A percentile compares a stretch with the other conserved stretches of the same genome.
These are phyloP conservation scores for Cyathus striatus DNA, from an alignment of 768 basidiomycete species.

Conservation along the genomic window DNA sequence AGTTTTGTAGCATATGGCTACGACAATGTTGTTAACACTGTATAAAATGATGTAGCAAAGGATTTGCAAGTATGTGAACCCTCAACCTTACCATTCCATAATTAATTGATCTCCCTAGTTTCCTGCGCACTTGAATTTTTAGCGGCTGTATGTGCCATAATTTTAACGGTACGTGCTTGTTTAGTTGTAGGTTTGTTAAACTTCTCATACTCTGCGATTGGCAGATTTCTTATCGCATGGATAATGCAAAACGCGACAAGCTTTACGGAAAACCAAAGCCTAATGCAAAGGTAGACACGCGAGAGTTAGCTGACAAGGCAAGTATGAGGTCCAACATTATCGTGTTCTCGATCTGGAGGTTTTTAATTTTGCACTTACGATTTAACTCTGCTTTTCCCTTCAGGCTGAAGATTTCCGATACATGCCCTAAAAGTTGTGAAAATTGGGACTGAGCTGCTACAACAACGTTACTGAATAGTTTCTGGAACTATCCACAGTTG, in stretches of 20 bases:
- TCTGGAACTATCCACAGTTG: no score
- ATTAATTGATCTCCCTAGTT: conserved; percentile 21
- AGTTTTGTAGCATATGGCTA: not conserved
- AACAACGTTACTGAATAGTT: no score
- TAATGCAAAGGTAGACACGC: conserved; percentile 51
- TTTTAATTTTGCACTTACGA: not conserved
- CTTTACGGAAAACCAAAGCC: conserved; percentile 45
- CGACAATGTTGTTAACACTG: not conserved
- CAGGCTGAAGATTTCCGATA: conserved; percentile 65
- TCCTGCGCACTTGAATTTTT: conserved; percentile 50
- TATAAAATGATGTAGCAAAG: conserved; percentile 33
- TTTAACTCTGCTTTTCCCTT: not conserved
- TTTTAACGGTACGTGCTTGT: conserved; percentile 39
- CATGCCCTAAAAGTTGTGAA: conserved; percentile 22
- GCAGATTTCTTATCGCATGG: conserved; percentile 58
- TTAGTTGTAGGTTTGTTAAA: not conserved
- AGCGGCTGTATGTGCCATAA: conserved; percentile 43
- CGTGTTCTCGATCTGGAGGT: no score
- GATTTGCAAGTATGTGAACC: conserved; percentile 44
- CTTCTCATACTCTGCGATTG: conserved; percentile 26
- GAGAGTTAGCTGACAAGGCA: conserved; percentile 64
- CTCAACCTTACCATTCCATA: not conserved
- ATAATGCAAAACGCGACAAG: conserved; percentile 53
- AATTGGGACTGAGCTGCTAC: not conserved
- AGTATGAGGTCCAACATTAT: conserved; percentile 5